These are phyloP conservation scores for Hypoxylon rubiginosum DNA, from an alignment of 2,329 filamentous ascomycete species.

Conservation along the genomic window DNA sequence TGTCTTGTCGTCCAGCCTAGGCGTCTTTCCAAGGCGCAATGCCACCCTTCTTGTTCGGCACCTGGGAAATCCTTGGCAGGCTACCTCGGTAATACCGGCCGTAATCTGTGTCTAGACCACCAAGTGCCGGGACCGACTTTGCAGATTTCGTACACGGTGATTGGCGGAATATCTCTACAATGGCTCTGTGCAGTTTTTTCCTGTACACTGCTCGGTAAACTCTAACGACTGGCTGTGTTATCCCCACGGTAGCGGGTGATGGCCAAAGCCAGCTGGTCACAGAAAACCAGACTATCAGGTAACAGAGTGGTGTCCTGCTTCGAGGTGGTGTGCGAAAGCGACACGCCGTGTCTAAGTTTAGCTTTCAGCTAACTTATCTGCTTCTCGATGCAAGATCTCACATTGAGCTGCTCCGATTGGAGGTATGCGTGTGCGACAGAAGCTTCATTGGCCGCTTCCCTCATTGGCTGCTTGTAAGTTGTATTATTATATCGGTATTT, in stretches of 20 bases:
- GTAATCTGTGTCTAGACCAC: neutral
- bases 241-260: neutral
- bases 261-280: neutral
- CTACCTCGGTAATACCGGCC: slow-evolving; percentile 4
- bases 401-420: neutral
- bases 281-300: neutral
- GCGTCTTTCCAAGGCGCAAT: neutral
- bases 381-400: neutral
- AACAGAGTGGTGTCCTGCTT: neutral
- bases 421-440: neutral
- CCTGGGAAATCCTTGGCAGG: neutral
- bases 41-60: neutral
- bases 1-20: neutral
- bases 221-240: neutral
- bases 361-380: neutral
- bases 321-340: neutral
- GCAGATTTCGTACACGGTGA: neutral
- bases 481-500: neutral
- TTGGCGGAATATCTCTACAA: neutral
- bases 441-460: neutral
- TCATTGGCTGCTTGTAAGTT: neutral
- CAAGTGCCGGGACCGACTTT: neutral
- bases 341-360: neutral
- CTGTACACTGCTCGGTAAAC: neutral
- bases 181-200: neutral